Percentiles rank a stretch among this genome's conserved stretches.
Evolutionary conservation across 164 flowering plant species (phyloP).

Genomic region (Piper betle): DNA sequence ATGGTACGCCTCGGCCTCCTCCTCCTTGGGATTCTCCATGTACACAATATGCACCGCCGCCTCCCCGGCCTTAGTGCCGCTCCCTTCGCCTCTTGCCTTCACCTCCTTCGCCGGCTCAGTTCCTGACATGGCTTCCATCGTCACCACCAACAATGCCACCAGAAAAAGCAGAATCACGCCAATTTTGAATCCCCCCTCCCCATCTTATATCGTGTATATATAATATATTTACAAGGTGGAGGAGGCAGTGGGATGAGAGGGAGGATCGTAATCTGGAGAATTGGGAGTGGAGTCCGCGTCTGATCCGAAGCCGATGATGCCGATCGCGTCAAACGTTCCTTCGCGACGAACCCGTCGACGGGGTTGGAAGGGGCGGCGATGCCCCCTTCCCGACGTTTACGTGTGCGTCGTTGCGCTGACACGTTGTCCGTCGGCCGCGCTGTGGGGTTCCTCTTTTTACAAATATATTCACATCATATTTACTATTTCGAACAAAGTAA

Average conservation of each 20-base stretch:
- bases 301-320: not conserved
- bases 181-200: not conserved
- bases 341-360: constrained; percentile 26
- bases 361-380: too few species aligned
- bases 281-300: not conserved
- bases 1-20: constrained; percentile 44
- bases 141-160: not conserved
- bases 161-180: not conserved
- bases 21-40: constrained; percentile 43
- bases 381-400: too few species aligned
- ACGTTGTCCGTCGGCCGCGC: too few species aligned
- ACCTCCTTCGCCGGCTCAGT: constrained; percentile 14
- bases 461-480: too few species aligned
- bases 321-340: constrained; percentile 13
- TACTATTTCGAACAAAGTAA: too few species aligned
- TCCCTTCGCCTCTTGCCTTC: not conserved
- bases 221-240: not conserved
- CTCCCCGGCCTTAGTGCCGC: not conserved
- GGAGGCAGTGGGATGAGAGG: not conserved
- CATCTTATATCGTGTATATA: not conserved
- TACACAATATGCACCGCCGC: constrained; percentile 57
- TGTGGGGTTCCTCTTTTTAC: too few species aligned
- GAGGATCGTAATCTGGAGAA: not conserved
- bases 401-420: too few species aligned
- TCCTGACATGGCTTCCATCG: not conserved